Base-by-base conservation (phyloP, 2,329 filamentous ascomycete genomes). In the Epichloe hybrida region DNA sequence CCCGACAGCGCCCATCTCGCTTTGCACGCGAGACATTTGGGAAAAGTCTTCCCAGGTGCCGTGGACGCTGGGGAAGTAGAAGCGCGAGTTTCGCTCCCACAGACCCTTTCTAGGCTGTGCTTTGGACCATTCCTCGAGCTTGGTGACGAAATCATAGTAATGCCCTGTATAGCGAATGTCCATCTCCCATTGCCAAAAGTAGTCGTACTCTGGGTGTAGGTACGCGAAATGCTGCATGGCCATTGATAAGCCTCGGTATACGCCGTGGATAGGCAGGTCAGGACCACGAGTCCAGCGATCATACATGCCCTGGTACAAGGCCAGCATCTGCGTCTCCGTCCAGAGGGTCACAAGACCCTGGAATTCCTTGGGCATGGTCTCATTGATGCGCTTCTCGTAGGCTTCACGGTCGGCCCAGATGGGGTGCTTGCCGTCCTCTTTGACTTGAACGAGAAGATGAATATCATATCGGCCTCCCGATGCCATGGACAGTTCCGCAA, bases 131-230 rank as follows among this genome's bases (percentile, higher is more conserved):
- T 71, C 69, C 59, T 80, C 76, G 38, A 88, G 70, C 62, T 84
- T 84, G 57, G 80, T 77, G 60, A 91, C 77, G 20, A 88, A 67
- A 54, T 87, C 80, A 57, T 85, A 89, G 70, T 86, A 91, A 67
- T 95, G 88, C 37, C 89, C 88, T 0, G 86, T 93, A 65, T 94
- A 95, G 34, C 88, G 83, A 43, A 90, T 81, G 61, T 95, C 89
- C 83, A 95, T 91, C 66, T 95, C 89, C 87, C 89, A 94, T 57
- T 95, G 87, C 89, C 89, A 95, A 66, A 89, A 88, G 68, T 82
- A 87, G 46, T 94, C 88, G 62, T 90, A 95, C 64, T 95, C 89
- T 1, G 87, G 86, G 66, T 95, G 89, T 59, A 81, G 78, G 61
- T 90, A 82, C 5, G 90, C 87, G 64, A 97, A 97, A 66, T 91